A percentile compares a stretch with the other conserved stretches of the same genome.
phyloP scores from a whole-genome alignment of 163 green algal genomes.

The Scenedesmus sp. region DNA sequence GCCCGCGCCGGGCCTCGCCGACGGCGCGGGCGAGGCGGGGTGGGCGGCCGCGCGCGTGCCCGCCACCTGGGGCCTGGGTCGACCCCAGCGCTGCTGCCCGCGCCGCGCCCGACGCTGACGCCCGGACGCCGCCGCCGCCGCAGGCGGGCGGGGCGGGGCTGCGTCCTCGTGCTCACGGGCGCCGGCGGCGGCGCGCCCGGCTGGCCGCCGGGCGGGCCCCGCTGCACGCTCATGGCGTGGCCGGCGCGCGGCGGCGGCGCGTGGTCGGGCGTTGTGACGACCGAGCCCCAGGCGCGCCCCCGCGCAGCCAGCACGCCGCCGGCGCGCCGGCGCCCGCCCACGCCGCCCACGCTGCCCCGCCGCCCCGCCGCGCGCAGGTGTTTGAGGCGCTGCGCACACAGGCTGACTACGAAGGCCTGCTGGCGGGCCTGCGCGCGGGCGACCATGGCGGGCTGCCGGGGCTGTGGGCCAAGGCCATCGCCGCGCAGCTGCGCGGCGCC shows the following conservation, averaged over 20 bases:
- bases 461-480: slow-evolving; percentile 27
- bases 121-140: not conserved
- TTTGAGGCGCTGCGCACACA: slow-evolving; percentile 39
- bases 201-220: slow-evolving; percentile 8
- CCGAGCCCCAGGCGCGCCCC: slow-evolving; percentile 1
- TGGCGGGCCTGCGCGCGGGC: slow-evolving; percentile 9
- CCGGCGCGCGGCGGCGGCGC: not conserved
- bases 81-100: too few species aligned
- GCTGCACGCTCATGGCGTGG: slow-evolving; percentile 38
- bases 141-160: not conserved
- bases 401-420: slow-evolving; percentile 35
- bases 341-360: not conserved
- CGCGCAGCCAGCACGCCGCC: not conserved
- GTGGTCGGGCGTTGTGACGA: slow-evolving; percentile 26
- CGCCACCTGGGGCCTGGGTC: too few species aligned
- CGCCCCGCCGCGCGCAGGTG: not conserved
- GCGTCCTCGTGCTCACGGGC: not conserved
- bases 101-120: not conserved
- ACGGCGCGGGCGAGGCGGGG: not conserved
- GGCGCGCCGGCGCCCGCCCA: not conserved
- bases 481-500: slow-evolving; percentile 5
- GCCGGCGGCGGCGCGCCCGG: not conserved
- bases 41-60: not conserved
- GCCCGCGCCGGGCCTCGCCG: not conserved
- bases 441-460: slow-evolving; percentile 8